Conservation (phyloP, 345 rosid genomes). For the Citropsis articulata region DNA sequence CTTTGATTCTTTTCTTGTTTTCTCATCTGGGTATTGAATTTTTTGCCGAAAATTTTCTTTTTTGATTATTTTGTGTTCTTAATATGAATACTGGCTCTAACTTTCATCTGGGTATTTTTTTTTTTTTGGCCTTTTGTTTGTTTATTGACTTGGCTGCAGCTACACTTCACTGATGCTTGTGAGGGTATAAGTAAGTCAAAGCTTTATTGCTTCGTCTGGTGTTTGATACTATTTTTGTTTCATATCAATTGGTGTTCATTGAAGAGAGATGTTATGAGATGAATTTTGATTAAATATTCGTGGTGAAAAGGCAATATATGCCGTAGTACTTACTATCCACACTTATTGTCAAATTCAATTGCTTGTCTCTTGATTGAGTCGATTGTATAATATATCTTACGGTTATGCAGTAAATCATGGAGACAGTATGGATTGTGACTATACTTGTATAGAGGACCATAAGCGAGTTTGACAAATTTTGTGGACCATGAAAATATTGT, state of each 20-base stretch:
- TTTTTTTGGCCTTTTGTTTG: background rate
- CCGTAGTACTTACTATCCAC: background rate
- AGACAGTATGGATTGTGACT: background rate
- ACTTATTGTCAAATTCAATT: background rate
- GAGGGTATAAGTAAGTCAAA: background rate
- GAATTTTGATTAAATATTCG: constrained; percentile 2
- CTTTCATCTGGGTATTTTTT: background rate
- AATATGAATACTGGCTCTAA: background rate
- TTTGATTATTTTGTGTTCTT: background rate
- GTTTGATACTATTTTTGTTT: background rate
- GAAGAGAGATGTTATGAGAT: background rate
- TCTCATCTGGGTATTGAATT: constrained; percentile 8
- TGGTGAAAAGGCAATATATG: background rate
- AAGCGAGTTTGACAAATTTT: background rate
- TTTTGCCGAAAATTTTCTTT: background rate
- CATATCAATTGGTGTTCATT: background rate
- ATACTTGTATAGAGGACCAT: constrained; percentile 10
- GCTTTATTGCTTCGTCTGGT: background rate
- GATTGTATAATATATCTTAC: background rate
- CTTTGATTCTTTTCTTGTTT: background rate
- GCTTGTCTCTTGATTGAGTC: background rate
- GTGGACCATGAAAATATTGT: constrained; percentile 7
- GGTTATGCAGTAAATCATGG: background rate
- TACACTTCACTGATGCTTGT: background rate
- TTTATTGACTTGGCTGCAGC: background rate